Conservation (phyloP, 352 stramenopile genomes). For the Blastocystis sp. region DNA sequence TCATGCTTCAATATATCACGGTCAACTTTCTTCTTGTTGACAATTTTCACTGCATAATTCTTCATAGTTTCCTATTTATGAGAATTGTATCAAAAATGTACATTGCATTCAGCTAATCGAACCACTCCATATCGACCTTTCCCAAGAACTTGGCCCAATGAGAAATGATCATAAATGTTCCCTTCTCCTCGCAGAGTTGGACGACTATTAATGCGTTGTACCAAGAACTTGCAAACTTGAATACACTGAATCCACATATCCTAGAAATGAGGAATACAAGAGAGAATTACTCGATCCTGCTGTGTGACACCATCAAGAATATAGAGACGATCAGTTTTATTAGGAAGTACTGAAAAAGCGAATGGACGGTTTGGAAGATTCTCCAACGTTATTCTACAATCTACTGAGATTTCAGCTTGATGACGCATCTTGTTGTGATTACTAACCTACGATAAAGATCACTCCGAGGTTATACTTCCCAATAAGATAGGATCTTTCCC, state of each 20-base stretch:
- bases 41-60: conserved; percentile 43
- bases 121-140: conserved; percentile 43
- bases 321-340: conserved; percentile 46
- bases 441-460: not conserved
- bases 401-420: conserved; percentile 25
- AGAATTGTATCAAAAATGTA: not conserved
- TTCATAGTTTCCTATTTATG: not conserved
- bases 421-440: conserved; percentile 58
- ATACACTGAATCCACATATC: conserved; percentile 62
- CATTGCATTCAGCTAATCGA: conserved; percentile 53
- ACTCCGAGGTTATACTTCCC: not conserved
- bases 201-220: conserved; percentile 58
- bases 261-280: not conserved
- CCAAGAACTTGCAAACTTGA: conserved; percentile 48
- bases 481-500: conserved; percentile 47
- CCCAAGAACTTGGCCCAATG: conserved; percentile 20
- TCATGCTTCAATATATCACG: conserved; percentile 34
- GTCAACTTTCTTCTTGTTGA: conserved; percentile 61
- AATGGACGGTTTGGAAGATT: conserved; percentile 15
- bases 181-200: conserved; percentile 40
- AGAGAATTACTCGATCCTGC: not conserved
- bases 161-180: conserved; percentile 56
- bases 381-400: conserved; percentile 43
- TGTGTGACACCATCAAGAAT: conserved; percentile 36
- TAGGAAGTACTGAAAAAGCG: conserved; percentile 53